Conservation (phyloP, 1,284 basidiomycete species). For the Moesziomyces antarcticus region DNA sequence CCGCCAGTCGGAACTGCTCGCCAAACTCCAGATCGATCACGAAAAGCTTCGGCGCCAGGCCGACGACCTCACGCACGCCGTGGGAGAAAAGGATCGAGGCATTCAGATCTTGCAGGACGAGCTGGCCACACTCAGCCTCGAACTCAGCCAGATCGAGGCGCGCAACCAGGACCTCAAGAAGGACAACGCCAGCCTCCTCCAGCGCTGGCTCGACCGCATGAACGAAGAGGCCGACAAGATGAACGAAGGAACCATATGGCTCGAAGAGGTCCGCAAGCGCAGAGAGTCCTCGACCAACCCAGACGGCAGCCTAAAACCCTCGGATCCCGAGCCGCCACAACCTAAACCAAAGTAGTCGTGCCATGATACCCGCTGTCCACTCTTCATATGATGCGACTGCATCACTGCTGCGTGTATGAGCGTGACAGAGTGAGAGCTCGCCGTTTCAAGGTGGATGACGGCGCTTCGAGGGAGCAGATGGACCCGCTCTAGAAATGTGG, state of each 20-base stretch:
- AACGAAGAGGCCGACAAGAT: slow-evolving; percentile 91
- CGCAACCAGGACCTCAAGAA: slow-evolving; percentile 84
- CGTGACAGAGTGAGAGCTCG: slow-evolving; percentile 9
- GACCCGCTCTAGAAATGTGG: not conserved
- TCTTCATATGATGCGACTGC: not conserved
- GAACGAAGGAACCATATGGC: slow-evolving; percentile 75
- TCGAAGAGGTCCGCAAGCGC: slow-evolving; percentile 46
- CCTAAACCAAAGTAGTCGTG: not conserved
- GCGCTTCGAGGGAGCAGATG: too few relatives aligned
- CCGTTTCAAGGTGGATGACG: not conserved
- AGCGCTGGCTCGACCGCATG: slow-evolving; percentile 74
- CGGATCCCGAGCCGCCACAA: not conserved
- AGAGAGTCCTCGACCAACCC: slow-evolving; percentile 5
- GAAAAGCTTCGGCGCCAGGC: slow-evolving; percentile 71
- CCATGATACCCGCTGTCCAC: not conserved
- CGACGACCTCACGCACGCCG: slow-evolving; percentile 76
- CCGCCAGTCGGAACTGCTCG: slow-evolving; percentile 79
- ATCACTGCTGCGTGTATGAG: too few relatives aligned
- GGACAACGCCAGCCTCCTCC: slow-evolving; percentile 92
- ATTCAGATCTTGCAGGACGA: slow-evolving; percentile 91
- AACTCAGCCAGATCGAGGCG: slow-evolving; percentile 87
- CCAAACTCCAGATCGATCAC: slow-evolving; percentile 79
- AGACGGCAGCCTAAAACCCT: not conserved
- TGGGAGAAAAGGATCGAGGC: slow-evolving; percentile 81
- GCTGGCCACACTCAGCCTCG: slow-evolving; percentile 68